Evolutionary conservation across 176 grass and related monocot genomes (phyloP).

Genomic region (Rhynchospora pubera): DNA sequence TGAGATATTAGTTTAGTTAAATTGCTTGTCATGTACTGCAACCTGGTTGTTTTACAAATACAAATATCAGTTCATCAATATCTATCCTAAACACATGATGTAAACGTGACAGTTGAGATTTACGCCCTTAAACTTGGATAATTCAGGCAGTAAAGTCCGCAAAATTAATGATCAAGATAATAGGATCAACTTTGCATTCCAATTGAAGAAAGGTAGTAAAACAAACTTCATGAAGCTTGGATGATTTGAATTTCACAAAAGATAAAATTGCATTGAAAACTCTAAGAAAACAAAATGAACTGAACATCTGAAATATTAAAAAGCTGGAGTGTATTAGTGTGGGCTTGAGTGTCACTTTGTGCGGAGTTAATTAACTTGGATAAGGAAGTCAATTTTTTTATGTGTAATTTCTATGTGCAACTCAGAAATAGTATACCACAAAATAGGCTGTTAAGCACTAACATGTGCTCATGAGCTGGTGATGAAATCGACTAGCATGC

Average conservation of each 20-base stretch:
- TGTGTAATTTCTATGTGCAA: neutral
- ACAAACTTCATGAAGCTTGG: neutral
- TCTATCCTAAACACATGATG: neutral
- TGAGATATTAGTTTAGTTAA: neutral
- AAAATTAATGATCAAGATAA: neutral
- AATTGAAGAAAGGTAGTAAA: neutral
- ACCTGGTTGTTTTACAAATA: neutral
- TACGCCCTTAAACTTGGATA: neutral
- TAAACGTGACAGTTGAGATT: neutral
- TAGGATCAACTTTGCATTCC: neutral
- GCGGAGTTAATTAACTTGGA: neutral
- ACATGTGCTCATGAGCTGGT: conserved; percentile 13
- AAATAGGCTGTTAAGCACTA: neutral
- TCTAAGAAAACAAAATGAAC: neutral
- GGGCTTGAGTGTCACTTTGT: neutral
- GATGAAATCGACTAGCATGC: conserved; percentile 16
- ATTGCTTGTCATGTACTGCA: neutral
- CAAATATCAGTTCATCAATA: neutral
- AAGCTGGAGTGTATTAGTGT: neutral
- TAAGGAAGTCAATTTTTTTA: neutral
- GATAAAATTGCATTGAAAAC: neutral
- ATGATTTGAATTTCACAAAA: neutral
- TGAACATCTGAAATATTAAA: neutral
- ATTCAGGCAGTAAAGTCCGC: neutral
- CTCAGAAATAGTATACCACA: neutral